phyloP scores from a whole-genome alignment of 1,139 yeast species.

The Kurtzmaniella quercitrusa region DNA sequence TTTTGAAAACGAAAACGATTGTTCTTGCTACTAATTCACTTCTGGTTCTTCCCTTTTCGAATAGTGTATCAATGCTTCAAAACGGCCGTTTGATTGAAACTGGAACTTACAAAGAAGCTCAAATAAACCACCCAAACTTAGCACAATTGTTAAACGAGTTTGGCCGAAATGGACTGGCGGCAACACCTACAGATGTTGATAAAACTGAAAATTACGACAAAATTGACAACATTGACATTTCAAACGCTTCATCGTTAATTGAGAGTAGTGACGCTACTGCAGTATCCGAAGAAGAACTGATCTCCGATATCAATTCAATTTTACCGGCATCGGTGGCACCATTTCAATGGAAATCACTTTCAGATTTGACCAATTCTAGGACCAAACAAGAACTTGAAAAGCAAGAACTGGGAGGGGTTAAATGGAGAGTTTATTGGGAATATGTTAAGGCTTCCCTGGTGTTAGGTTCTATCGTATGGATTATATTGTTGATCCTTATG shows the following conservation, averaged over 20 bases:
- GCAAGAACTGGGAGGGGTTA: constrained; percentile 26
- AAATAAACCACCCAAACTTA: constrained; percentile 20
- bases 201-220: constrained; percentile 2
- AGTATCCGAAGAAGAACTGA: neutral
- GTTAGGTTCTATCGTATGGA: constrained; percentile 13
- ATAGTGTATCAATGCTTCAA: constrained; percentile 17
- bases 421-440: constrained; percentile 20
- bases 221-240: neutral
- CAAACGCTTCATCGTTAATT: neutral
- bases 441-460: constrained; percentile 23
- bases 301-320: constrained; percentile 1
- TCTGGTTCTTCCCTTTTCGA: constrained; percentile 19
- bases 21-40: constrained; percentile 25
- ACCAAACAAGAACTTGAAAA: constrained; percentile 13
- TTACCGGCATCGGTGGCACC: constrained; percentile 5
- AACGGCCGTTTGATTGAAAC: constrained; percentile 18
- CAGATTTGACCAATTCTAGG: constrained; percentile 3
- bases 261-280: neutral
- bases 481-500: constrained; percentile 13
- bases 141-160: constrained; percentile 21
- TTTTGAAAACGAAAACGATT: constrained; percentile 18
- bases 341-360: constrained; percentile 3
- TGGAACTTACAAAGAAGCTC: constrained; percentile 12
- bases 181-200: neutral
- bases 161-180: constrained; percentile 11